Evolutionary conservation across 1,284 basidiomycete species (phyloP).

Genomic region (Inonotus obliquus): DNA sequence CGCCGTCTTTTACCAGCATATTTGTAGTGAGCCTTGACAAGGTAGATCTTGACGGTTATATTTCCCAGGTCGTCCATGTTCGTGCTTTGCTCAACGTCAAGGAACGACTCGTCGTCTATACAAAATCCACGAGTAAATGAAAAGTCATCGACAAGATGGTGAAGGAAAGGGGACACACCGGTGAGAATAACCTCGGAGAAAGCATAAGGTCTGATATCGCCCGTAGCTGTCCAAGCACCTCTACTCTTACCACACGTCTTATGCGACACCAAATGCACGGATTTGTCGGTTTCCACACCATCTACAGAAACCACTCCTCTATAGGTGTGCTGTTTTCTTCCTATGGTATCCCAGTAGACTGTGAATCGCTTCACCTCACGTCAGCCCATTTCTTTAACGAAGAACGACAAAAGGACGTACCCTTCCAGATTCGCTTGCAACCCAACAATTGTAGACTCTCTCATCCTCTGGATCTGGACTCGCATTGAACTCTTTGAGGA

Average conservation of each 20-base stretch:
- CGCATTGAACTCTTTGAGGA: conserved; percentile 1
- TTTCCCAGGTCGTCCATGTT: conserved; percentile 1
- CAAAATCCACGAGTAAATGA: not conserved
- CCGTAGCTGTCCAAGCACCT: not conserved
- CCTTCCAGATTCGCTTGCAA: conserved; percentile 10
- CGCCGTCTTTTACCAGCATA: not conserved
- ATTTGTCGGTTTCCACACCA: not conserved
- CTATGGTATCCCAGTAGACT: not conserved
- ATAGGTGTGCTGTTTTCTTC: not conserved
- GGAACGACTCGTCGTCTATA: not conserved
- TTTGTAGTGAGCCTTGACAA: not conserved
- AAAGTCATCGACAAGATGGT: not conserved
- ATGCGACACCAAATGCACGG: not conserved
- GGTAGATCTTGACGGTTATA: conserved; percentile 3
- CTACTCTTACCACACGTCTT: not conserved
- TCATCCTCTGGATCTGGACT: conserved; percentile 1
- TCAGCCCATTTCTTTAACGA: not conserved
- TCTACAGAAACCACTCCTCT: not conserved
- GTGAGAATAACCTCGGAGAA: not conserved
- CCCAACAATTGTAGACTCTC: conserved; percentile 9
- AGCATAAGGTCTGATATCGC: not conserved
- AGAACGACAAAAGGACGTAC: not conserved
- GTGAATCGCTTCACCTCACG: not conserved
- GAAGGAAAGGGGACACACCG: not conserved
- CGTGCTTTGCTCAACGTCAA: not conserved